Evolutionary conservation across 352 stramenopile genomes (phyloP), one percentile per base, ranked within the genome.

Genomic region (Phytophthora idaei): DNA sequence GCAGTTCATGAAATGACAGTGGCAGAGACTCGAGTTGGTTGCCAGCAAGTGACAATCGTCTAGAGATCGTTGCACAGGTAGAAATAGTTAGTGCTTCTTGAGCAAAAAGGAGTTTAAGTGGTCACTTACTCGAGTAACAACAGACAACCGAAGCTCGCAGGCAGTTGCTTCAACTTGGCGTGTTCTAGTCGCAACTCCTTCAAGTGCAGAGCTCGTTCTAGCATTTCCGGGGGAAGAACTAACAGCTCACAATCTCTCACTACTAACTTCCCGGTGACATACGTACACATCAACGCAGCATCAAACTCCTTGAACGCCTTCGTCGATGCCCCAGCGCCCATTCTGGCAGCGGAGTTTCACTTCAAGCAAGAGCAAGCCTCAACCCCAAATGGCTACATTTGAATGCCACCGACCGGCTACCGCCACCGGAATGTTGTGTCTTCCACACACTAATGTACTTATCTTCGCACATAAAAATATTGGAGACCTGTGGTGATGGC

Each of bases 21-120:
- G 81, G 81, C 9, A 90, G 69, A 31, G 74, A 70, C 61, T 86
- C 76, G 0, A 90, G 53, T 61, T 86, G 57, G 51, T 90, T 90
- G 0, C 71, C 56, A 25, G 81, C 69, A 4, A 90, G 73, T 15
- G 78, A 86, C 6, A 90, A 45, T 9, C 73, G 69, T 65, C 80
- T 89, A 52, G 4, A 59, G 42, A 29, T 42, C 7, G 47, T 9
- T 17, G 47, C 29, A 28, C 27, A 29, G 25, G 32, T 3, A 36
- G 14, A 51, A 6, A 15, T 17, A 21, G 5, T 6, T 36, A 48
- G 8, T 21, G 17, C 17, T 21, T 21, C 17, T 21, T 21, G 17
- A 21, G 17, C 0, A 21, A 21, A 21, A 21, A 21, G 0, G 17
- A 21, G 17, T 10, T 5, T 27, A 15, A 5, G 17, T 51, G 1